Percentiles rank a stretch among this genome's conserved stretches.
These are phyloP conservation scores for Phycomyces blakesleeanus DNA, from an alignment of 192 early-diverging fungal species.

Conservation along the genomic window DNA sequence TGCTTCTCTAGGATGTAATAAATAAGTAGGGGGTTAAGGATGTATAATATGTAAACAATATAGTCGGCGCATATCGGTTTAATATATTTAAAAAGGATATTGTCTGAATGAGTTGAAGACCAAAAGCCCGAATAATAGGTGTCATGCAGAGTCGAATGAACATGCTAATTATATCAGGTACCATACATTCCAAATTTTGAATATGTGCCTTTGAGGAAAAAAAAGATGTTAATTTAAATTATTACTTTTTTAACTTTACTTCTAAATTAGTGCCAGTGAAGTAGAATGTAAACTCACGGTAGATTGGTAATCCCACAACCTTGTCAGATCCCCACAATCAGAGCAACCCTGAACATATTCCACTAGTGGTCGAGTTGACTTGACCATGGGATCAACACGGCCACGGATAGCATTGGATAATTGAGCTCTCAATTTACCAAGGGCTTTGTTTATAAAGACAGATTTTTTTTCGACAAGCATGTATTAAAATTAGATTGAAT, in stretches of 20 bases:
- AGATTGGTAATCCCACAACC: constrained; percentile 63
- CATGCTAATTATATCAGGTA: constrained; percentile 55
- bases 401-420: constrained; percentile 7
- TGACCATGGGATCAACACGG: constrained; percentile 27
- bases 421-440: constrained; percentile 18
- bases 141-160: constrained; percentile 26
- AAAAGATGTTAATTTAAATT: background rate
- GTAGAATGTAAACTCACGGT: constrained; percentile 36
- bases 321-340: constrained; percentile 55
- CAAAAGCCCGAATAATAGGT: constrained; percentile 28
- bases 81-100: constrained; percentile 41
- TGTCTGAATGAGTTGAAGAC: constrained; percentile 50
- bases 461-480: no score
- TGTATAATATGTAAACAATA: background rate
- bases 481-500: no score
- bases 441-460: constrained; percentile 1
- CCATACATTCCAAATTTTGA: constrained; percentile 50
- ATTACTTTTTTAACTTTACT: no score
- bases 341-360: constrained; percentile 60
- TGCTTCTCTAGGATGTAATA: constrained; percentile 53
- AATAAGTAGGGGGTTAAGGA: background rate
- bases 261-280: no score
- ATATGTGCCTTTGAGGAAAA: constrained; percentile 44
- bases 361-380: constrained; percentile 25
- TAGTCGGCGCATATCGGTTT: background rate